phyloP scores from a whole-genome alignment of 2,329 filamentous ascomycete species.

The Coleophoma eucalyptorum region DNA sequence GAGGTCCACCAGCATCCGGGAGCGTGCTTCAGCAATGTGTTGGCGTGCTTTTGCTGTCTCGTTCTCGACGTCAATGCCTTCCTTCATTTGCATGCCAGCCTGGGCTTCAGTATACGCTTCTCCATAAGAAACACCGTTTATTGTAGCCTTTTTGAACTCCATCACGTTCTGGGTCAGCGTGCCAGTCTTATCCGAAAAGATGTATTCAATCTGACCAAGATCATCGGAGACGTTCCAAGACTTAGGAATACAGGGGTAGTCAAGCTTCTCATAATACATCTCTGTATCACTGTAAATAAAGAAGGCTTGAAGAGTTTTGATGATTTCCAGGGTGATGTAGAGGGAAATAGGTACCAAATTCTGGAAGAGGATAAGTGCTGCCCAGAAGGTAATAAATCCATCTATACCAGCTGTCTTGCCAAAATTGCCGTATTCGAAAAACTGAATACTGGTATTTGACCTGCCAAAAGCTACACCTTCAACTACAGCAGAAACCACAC shows the following conservation, averaged over 20 bases:
- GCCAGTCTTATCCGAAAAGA: slow-evolving; percentile 93
- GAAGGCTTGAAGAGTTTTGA: slow-evolving; percentile 86
- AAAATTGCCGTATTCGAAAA: slow-evolving; percentile 83
- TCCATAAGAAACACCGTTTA: slow-evolving; percentile 94
- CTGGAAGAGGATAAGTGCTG: slow-evolving; percentile 90
- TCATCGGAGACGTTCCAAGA: slow-evolving; percentile 99
- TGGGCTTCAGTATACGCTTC: slow-evolving; percentile 98
- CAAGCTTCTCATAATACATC: slow-evolving; percentile 96
- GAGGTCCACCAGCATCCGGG: slow-evolving; percentile 67
- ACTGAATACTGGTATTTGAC: slow-evolving; percentile 68
- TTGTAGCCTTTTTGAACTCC: slow-evolving; percentile 98
- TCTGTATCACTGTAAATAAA: slow-evolving; percentile 96
- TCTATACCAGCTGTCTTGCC: slow-evolving; percentile 71
- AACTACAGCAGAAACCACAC: slow-evolving; percentile 77
- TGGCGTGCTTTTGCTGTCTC: slow-evolving; percentile 68
- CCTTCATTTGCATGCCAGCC: slow-evolving; percentile 89
- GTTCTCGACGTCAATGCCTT: slow-evolving; percentile 81
- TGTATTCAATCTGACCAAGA: slow-evolving; percentile 96
- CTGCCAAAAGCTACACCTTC: slow-evolving; percentile 80
- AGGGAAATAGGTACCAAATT: slow-evolving; percentile 98
- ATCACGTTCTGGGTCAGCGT: slow-evolving; percentile 89
- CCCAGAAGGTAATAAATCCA: slow-evolving; percentile 97
- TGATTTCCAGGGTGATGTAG: slow-evolving; percentile 95
- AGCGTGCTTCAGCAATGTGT: slow-evolving; percentile 76
- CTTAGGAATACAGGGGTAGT: slow-evolving; percentile 94